These are phyloP conservation scores for Trichosporon asahii DNA, from an alignment of 1,284 basidiomycete genomes.

Conservation along the genomic window DNA sequence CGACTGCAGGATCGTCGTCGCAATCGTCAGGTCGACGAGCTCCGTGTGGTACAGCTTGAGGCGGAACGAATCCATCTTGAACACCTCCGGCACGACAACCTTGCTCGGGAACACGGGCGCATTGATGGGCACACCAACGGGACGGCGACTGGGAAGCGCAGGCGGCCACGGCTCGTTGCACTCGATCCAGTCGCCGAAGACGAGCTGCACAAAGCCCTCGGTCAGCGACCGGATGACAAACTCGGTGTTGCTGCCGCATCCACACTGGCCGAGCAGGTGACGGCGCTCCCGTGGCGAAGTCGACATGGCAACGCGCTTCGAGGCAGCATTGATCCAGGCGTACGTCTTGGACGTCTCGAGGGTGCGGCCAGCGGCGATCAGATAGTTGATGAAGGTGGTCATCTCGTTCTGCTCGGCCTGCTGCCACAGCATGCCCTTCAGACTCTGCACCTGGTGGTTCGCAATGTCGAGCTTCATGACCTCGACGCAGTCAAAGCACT, in stretches of 20 bases:
- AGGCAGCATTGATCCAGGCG: constrained; percentile 40
- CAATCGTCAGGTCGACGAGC: constrained; percentile 67
- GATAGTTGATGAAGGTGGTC: constrained; percentile 60
- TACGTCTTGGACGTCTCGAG: constrained; percentile 34
- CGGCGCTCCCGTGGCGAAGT: constrained; percentile 27
- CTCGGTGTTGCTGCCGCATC: constrained; percentile 29
- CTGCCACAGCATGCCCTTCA: constrained; percentile 77
- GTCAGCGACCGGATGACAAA: constrained; percentile 57
- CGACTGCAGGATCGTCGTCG: constrained; percentile 63
- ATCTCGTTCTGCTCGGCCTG: constrained; percentile 78
- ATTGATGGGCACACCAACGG: constrained; percentile 44
- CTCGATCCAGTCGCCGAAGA: constrained; percentile 54
- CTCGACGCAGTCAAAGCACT: constrained; percentile 87
- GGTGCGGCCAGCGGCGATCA: constrained; percentile 26
- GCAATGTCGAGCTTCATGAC: constrained; percentile 96
- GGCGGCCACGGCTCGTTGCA: constrained; percentile 48
- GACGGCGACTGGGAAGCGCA: constrained; percentile 35
- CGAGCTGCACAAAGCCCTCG: constrained; percentile 66
- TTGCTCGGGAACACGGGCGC: constrained; percentile 52
- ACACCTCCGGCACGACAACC: constrained; percentile 64
- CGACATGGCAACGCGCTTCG: constrained; percentile 32
- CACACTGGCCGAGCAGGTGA: constrained; percentile 35
- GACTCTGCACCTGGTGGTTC: constrained; percentile 85
- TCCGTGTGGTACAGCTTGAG: constrained; percentile 63
- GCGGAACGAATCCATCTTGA: constrained; percentile 75